Evolutionary conservation across 768 basidiomycete genomes (phyloP), one percentile per base, ranked within the genome.

Genomic region (Stropharia rugosoannulata): DNA sequence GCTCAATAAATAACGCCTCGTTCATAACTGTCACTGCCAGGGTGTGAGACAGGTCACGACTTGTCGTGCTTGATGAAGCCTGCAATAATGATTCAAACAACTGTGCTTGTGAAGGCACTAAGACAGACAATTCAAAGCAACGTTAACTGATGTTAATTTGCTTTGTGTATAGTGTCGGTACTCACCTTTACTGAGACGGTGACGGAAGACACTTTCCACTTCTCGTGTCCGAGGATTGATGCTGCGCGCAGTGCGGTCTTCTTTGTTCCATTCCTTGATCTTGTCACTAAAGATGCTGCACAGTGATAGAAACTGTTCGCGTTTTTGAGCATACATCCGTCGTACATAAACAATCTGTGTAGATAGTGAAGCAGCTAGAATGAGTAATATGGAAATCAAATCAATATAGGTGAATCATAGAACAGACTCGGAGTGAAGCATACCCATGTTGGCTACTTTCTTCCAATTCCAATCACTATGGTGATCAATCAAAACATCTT

Each of bases 261-360:
- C 6, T 13, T 29, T 19, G 27, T 65, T 45, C 62, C 64, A 65
- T 4, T 32, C 19, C 0, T 39, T 16, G 0, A 61, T 32, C 0
- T 52, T 22, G 7, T 58, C 53, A 2, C 27, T 7, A 27, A 60
- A 62, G 0, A 58, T 15, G 0, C 50, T 7, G 5, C 46, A 51
- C 4, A 63, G 37, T 2, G 13, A 16, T 2, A 46, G 27, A 19
- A 65, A 63, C 2, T 10, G 46, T 9, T 52, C 46, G 15, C 47
- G 54, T 13, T 63, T 62, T n/a, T 56, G 16, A 0, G n/a, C 10
- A 13, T 59, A 62, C 3, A 66, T 38, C 4, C 11, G 50, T 32
- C 0, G 61, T 55, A 25, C 39, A 25, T 2, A n/a, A n/a, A 29
- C 16, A 10, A 66, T 1, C 0, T 64, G 57, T n/a, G 25, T 49